phyloP scores from a whole-genome alignment of 2,329 filamentous ascomycete species.

The Claviceps fusiformis region DNA sequence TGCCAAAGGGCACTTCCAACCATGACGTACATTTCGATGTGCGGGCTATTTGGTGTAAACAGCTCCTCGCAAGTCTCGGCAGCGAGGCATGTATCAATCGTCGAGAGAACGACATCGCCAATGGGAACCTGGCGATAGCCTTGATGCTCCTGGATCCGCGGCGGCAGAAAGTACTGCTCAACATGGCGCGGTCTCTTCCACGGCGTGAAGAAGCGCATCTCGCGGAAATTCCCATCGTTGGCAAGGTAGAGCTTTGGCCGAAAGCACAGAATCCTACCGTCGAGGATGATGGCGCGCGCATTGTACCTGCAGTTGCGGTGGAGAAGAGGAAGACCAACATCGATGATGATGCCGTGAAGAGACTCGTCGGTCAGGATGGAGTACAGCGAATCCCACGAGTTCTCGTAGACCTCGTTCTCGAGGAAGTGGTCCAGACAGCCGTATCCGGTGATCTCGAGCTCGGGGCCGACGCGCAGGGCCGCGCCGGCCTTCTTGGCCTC shows the following conservation, averaged over 20 bases:
- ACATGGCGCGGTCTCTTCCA: slow-evolving; percentile 20
- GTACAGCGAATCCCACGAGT: slow-evolving; percentile 19
- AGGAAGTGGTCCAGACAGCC: slow-evolving; percentile 30
- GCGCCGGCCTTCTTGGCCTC: slow-evolving; percentile 47
- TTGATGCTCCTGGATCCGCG: slow-evolving; percentile 16
- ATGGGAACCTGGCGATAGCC: slow-evolving; percentile 23
- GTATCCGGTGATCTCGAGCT: slow-evolving; percentile 31
- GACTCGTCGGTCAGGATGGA: slow-evolving; percentile 19
- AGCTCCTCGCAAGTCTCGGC: slow-evolving; percentile 5
- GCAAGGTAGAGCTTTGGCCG: slow-evolving; percentile 18
- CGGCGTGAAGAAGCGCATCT: slow-evolving; percentile 24
- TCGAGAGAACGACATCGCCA: slow-evolving; percentile 24
- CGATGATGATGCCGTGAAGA: slow-evolving; percentile 24
- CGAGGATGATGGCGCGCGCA: slow-evolving; percentile 16
- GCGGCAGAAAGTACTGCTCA: slow-evolving; percentile 22
- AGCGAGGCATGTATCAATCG: slow-evolving; percentile 27
- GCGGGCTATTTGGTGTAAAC: slow-evolving; percentile 3
- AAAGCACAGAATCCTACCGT: slow-evolving; percentile 57
- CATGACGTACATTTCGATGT: slow-evolving; percentile 14
- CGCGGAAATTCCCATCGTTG: slow-evolving; percentile 23
- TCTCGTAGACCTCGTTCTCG: slow-evolving; percentile 26
- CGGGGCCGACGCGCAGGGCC: slow-evolving; percentile 44
- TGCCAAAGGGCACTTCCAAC: too few relatives aligned
- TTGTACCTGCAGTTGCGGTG: slow-evolving; percentile 15
- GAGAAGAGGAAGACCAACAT: slow-evolving; percentile 28